phyloP scores from a whole-genome alignment of 23 red algal species.

The Gracilaria caudata region DNA sequence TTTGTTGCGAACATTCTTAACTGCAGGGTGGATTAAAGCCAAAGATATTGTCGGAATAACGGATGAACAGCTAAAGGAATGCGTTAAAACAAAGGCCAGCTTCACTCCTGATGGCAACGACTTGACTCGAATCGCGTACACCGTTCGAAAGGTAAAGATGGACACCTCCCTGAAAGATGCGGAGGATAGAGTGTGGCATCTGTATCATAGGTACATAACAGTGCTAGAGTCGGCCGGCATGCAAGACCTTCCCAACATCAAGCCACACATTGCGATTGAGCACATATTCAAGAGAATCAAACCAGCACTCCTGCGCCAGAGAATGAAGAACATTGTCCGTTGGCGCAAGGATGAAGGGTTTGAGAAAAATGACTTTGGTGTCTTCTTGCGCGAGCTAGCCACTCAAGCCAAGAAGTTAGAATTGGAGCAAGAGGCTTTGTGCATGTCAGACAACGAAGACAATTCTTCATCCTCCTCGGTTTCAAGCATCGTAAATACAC shows the following conservation, averaged over 20 bases:
- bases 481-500: too few relatives aligned
- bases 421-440: too few relatives aligned
- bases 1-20: constrained; percentile 3
- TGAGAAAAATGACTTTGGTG: constrained; percentile 39
- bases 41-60: background rate
- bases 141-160: constrained; percentile 21
- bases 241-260: background rate
- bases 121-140: background rate
- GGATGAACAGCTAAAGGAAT: constrained; percentile 27
- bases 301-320: constrained; percentile 3
- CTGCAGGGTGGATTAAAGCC: constrained; percentile 38
- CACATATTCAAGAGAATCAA: constrained; percentile 45
- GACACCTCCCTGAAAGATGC: constrained; percentile 1
- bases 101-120: constrained; percentile 18
- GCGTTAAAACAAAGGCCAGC: constrained; percentile 3
- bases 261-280: constrained; percentile 47
- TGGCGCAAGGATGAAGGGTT: constrained; percentile 36
- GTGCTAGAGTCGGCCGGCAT: constrained; percentile 7
- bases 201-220: constrained; percentile 19
- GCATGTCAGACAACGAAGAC: too few relatives aligned
- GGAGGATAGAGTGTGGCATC: constrained; percentile 34
- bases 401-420: constrained; percentile 33
- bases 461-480: too few relatives aligned
- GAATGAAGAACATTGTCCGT: constrained; percentile 17
- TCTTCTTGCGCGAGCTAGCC: constrained; percentile 46